These are phyloP conservation scores for Eucalyptus lansdowneana DNA, from an alignment of 345 rosid species.

Conservation along the genomic window DNA sequence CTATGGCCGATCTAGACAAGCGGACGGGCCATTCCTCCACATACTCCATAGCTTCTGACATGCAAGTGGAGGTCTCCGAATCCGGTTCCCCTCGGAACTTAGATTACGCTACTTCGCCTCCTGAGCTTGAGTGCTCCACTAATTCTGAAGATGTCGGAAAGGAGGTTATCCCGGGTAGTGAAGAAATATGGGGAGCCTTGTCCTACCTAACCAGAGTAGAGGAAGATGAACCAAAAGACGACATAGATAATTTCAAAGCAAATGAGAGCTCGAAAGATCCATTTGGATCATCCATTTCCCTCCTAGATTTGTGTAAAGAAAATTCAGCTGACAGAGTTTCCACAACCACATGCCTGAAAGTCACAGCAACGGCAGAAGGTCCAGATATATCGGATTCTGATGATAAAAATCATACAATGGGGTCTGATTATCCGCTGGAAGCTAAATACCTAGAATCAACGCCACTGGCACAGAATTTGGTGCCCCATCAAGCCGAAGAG, in stretches of 20 bases:
- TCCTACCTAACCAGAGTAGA: slow-evolving; percentile 1
- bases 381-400: background rate
- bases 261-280: background rate
- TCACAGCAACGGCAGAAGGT: background rate
- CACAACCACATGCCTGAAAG: background rate
- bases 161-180: slow-evolving; percentile 21
- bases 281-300: background rate
- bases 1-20: slow-evolving; percentile 12
- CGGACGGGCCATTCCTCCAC: slow-evolving; percentile 34
- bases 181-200: slow-evolving; percentile 36
- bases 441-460: background rate
- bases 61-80: slow-evolving; percentile 95
- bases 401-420: background rate
- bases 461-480: background rate
- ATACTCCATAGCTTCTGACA: slow-evolving; percentile 74
- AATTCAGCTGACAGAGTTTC: background rate
- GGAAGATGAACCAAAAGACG: background rate
- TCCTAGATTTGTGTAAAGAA: background rate
- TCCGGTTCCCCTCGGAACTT: slow-evolving; percentile 55
- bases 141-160: slow-evolving; percentile 40
- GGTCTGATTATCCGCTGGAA: background rate
- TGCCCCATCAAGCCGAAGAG: background rate
- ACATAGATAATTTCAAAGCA: background rate
- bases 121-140: slow-evolving; percentile 40
- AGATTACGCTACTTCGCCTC: slow-evolving; percentile 41